Conservation (phyloP, 345 rosid species). For the Chamaenerion angustifolium region DNA sequence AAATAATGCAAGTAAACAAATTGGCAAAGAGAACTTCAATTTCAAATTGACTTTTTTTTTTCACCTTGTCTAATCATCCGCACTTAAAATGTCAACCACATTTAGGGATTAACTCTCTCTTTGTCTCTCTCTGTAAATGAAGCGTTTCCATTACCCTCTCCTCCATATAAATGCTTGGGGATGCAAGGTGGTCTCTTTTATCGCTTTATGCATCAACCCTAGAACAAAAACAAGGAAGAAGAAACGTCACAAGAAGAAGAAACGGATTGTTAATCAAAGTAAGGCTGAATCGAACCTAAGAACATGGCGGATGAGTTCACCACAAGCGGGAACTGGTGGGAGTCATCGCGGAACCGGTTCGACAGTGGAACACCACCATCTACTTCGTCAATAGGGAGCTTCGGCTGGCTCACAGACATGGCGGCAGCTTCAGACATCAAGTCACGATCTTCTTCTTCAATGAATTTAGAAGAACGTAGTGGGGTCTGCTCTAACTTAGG, state of each 20-base stretch:
- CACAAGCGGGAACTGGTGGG: constrained; percentile 53
- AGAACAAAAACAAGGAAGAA: too few species aligned
- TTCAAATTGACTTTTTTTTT: constrained; percentile 20
- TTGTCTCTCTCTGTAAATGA: constrained; percentile 14
- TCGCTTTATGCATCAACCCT: too few species aligned
- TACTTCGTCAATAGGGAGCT: constrained; percentile 24
- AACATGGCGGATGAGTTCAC: constrained; percentile 59
- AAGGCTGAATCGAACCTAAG: too few species aligned
- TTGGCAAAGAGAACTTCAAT: constrained; percentile 2
- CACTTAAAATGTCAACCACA: constrained; percentile 34
- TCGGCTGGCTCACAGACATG: constrained; percentile 44
- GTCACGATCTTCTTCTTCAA: constrained; percentile 48
- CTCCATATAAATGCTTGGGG: too few species aligned
- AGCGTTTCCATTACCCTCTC: too few species aligned
- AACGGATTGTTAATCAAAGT: too few species aligned
- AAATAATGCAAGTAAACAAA: too few species aligned
- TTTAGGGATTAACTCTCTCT: constrained; percentile 2
- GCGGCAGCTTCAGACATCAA: constrained; percentile 17
- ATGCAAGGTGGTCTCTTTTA: too few species aligned
- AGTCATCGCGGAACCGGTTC: constrained; percentile 35
- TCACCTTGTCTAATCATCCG: constrained; percentile 15
- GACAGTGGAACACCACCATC: constrained; percentile 34
- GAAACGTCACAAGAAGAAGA: not conserved
- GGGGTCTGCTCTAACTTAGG: constrained; percentile 10
- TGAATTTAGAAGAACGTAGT: constrained; percentile 10